phyloP scores from a whole-genome alignment of 2,329 filamentous ascomycete genomes.

The Epichloe amarillans region DNA sequence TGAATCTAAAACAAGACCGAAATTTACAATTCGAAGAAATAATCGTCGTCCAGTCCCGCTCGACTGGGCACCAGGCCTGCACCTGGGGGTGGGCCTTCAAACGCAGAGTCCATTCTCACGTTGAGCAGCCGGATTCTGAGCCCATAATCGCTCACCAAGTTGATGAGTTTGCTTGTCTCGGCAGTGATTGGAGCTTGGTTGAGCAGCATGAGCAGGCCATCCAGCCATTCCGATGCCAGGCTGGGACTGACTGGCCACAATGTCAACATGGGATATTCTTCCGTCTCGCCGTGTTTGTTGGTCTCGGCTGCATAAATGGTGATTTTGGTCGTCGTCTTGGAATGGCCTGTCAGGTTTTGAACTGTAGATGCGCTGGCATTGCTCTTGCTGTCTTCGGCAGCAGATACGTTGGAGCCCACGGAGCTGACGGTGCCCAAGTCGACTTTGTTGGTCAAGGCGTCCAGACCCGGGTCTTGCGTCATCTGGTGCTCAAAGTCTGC shows the following conservation, averaged over 20 bases:
- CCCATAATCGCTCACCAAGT: conserved; percentile 77
- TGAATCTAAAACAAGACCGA: too few species aligned
- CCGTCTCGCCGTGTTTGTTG: conserved; percentile 20
- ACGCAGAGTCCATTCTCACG: conserved; percentile 66
- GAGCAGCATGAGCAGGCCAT: conserved; percentile 86
- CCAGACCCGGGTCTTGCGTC: conserved; percentile 54
- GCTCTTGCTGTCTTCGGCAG: conserved; percentile 38
- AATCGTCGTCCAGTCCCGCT: conserved; percentile 81
- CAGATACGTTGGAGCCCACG: conserved; percentile 84
- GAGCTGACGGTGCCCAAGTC: conserved; percentile 81
- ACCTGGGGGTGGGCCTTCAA: conserved; percentile 54
- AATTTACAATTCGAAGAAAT: conserved; percentile 65
- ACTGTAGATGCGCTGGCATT: conserved; percentile 29
- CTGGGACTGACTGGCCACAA: conserved; percentile 70
- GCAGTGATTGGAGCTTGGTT: conserved; percentile 95
- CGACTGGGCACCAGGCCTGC: conserved; percentile 66
- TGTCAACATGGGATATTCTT: conserved; percentile 66
- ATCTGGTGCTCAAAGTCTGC: conserved; percentile 63
- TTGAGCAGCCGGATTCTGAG: conserved; percentile 88
- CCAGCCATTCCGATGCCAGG: conserved; percentile 89
- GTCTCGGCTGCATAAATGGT: conserved; percentile 55
- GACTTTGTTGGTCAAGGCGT: conserved; percentile 65
- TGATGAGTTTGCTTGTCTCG: conserved; percentile 82
- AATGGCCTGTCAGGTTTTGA: conserved; percentile 20
- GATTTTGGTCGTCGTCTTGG: conserved; percentile 63